phyloP scores from a whole-genome alignment of 1,284 basidiomycete genomes.

The Sphaerobolus stellatus region DNA sequence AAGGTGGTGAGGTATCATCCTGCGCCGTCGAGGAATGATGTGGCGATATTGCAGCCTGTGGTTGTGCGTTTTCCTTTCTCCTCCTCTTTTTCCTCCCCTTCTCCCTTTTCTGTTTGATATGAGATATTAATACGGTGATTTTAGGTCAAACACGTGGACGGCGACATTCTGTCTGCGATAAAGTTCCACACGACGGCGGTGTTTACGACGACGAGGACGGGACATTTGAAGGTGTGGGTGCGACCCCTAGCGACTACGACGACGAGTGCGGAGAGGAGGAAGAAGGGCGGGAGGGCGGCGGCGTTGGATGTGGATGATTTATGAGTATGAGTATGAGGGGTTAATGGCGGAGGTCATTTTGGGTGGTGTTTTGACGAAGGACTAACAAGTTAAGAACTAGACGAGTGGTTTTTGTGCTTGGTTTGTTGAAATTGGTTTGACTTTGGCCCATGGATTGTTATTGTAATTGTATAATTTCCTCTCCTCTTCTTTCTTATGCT shows the following conservation, averaged over 20 bases:
- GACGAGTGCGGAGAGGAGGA: background rate
- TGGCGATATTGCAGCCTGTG: constrained; percentile 89
- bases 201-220: constrained; percentile 72
- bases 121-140: too few species aligned
- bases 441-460: too few species aligned
- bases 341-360: too few species aligned
- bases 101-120: constrained; percentile 9
- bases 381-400: too few species aligned
- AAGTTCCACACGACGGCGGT: constrained; percentile 72
- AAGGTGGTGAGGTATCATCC: constrained; percentile 69
- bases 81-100: constrained; percentile 1
- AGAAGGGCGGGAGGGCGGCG: background rate
- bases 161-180: constrained; percentile 70
- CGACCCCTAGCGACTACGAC: constrained; percentile 55
- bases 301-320: background rate
- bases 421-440: too few species aligned
- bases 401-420: too few species aligned
- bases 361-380: too few species aligned
- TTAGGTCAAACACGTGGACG: constrained; percentile 73
- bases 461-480: too few species aligned
- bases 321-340: too few species aligned
- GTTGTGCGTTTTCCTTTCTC: constrained; percentile 54
- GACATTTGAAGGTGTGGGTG: constrained; percentile 81
- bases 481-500: too few species aligned
- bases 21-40: constrained; percentile 84